Conservation (phyloP, 495 filamentous ascomycete genomes). For the Penicillium maclennaniae region DNA sequence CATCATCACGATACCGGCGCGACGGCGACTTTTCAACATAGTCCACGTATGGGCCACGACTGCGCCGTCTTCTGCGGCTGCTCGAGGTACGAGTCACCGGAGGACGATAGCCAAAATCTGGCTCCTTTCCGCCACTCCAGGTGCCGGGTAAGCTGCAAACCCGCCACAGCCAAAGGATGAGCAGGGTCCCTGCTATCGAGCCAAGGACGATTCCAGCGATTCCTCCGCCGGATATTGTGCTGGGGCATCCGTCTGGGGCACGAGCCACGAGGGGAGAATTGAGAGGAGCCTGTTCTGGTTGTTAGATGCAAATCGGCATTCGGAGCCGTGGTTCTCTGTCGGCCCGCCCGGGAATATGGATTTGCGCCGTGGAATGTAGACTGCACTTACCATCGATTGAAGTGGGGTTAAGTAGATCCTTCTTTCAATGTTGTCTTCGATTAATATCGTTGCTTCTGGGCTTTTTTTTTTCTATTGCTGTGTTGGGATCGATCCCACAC, state of each 20-base stretch:
- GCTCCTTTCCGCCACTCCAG: constrained; percentile 16
- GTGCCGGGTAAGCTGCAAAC: constrained; percentile 24
- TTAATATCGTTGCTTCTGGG: not conserved
- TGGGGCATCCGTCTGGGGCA: constrained; percentile 28
- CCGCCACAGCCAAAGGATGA: constrained; percentile 51
- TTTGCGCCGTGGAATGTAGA: constrained; percentile 2
- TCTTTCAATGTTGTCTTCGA: not conserved
- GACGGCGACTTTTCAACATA: constrained; percentile 36
- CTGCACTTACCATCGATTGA: constrained; percentile 3
- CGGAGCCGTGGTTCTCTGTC: constrained; percentile 3
- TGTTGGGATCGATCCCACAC: not conserved
- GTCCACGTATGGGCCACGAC: constrained; percentile 25
- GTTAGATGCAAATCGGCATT: not conserved
- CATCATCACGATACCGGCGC: constrained; percentile 22
- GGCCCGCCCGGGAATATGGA: not conserved
- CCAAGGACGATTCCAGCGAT: constrained; percentile 62
- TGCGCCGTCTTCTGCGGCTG: constrained; percentile 16
- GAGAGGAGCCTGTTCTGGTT: constrained; percentile 13
- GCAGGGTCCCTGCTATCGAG: constrained; percentile 50
- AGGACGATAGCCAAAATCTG: constrained; percentile 27
- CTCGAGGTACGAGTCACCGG: constrained; percentile 14
- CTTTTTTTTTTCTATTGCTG: not conserved
- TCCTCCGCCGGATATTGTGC: constrained; percentile 48
- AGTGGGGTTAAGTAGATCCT: not conserved
- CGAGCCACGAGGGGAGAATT: constrained; percentile 19